Percentiles rank a stretch among this genome's conserved stretches.
These are phyloP conservation scores for Casuarina cunninghamiana DNA, from an alignment of 306 rosid genomes.

Conservation along the genomic window DNA sequence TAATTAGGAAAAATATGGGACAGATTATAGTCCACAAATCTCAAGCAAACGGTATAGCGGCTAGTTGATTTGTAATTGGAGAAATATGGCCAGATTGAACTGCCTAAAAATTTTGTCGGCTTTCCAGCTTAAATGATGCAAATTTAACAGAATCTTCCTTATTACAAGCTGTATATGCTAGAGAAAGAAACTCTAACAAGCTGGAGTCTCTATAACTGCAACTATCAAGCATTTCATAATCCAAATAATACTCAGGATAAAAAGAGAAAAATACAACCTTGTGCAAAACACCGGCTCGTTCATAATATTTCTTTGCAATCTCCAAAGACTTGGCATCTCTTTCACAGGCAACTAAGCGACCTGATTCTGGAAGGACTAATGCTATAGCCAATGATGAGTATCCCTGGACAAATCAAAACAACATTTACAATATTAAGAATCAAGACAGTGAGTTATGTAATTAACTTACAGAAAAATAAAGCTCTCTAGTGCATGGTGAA, in stretches of 20 bases:
- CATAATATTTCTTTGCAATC: conserved; percentile 76
- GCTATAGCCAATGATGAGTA: conserved; percentile 91
- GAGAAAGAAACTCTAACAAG: not conserved
- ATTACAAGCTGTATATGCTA: not conserved
- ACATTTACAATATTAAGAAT: not conserved
- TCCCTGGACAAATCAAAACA: conserved; percentile 58
- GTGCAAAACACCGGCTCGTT: conserved; percentile 78
- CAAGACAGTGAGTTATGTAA: not conserved
- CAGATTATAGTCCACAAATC: not conserved
- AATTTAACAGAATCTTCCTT: not conserved
- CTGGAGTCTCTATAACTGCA: not conserved
- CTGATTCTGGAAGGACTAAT: conserved; percentile 84
- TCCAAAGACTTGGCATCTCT: conserved; percentile 79
- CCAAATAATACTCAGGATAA: not conserved
- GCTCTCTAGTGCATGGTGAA: not conserved
- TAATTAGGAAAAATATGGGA: not conserved
- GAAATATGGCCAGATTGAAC: not conserved
- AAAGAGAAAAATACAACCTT: conserved; percentile 51
- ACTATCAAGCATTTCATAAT: not conserved
- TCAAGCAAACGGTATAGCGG: not conserved
- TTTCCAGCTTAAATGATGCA: not conserved
- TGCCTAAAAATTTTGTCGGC: not conserved
- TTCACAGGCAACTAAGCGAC: conserved; percentile 88
- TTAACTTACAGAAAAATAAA: not conserved
- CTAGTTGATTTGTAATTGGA: not conserved